Base-by-base conservation (phyloP, 164 flowering plant genomes). In the Tinospora cordifolia region DNA sequence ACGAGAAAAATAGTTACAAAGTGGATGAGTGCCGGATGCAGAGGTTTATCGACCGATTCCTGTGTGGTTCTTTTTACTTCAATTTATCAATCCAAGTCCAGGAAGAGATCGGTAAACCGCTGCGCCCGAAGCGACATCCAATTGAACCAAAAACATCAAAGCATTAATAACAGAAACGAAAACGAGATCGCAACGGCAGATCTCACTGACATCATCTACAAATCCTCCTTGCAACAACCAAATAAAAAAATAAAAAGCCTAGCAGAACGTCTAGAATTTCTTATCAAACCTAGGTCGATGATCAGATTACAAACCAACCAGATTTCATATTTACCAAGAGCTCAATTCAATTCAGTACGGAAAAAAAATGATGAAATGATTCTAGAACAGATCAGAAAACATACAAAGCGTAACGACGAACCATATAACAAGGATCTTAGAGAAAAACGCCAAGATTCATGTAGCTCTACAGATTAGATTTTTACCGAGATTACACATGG, bases 1-100 rank as follows among this genome's bases (percentile, higher is more conserved):
- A 51, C 6, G n/a, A 51, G 59, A 51, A 51, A 59, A 27, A 72
- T 34, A 44, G 47, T 44, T 44, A 44, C 36, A 30, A 11, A 65
- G 47, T 26, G 63, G 44, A 62, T 62, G 75, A 79, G 78, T 86
- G 73, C 92, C 85, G 95, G 95, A 90, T 87, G 95, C 95, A 90
- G 95, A 87, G 95, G 95, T 87, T 90, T 87, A 90, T 90, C 95
- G 95, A 90, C 79, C 95, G 83, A 81, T 87, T 85, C 85, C 81
- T 83, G 88, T 40, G 68, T 71, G 39, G 63, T 69, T 67, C 63
- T 65, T 11, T 73, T 59, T 62, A 21, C 49, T 65, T 69, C 69
- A 13, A 21, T 38, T 14, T 19, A 73, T 41, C 41, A 54, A 62
- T 38, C 67, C 69, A 24, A 77, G 71, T 68, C 74, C 90, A 88